phyloP scores from a whole-genome alignment of 208 protist species.

The Hexamita inflata region DNA sequence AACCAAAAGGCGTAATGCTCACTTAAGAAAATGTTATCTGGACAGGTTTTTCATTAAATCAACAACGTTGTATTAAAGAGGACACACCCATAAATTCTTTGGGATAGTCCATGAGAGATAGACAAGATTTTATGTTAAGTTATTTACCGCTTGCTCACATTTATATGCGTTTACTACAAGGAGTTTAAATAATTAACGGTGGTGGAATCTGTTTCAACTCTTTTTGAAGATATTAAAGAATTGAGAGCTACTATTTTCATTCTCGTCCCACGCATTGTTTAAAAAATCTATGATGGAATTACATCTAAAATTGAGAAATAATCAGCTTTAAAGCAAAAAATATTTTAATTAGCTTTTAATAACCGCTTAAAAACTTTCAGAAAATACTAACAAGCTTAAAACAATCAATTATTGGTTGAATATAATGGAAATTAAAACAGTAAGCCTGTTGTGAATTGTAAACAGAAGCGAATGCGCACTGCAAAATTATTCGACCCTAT shows the following conservation, averaged over 20 bases:
- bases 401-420: not conserved
- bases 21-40: slow-evolving; percentile 15
- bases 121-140: not conserved
- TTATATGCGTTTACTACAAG: slow-evolving; percentile 16
- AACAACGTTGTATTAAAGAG: too few species aligned
- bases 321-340: not conserved
- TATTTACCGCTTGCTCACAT: slow-evolving; percentile 30
- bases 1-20: slow-evolving; percentile 30
- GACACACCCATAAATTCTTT: too few species aligned
- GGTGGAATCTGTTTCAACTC: not conserved
- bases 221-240: slow-evolving; percentile 23
- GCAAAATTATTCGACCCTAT: too few species aligned
- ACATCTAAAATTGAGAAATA: not conserved
- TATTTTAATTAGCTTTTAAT: not conserved
- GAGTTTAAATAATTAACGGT: not conserved
- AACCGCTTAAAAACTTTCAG: not conserved
- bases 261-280: slow-evolving; percentile 23
- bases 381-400: not conserved
- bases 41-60: too few species aligned
- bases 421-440: too few species aligned
- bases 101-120: too few species aligned
- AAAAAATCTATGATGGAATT: slow-evolving; percentile 27
- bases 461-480: too few species aligned
- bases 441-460: too few species aligned
- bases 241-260: slow-evolving; percentile 20